Evolutionary conservation across 805 yeast species (phyloP), one percentile per base, ranked within the genome.

Genomic region (Starmera pachycereana): DNA sequence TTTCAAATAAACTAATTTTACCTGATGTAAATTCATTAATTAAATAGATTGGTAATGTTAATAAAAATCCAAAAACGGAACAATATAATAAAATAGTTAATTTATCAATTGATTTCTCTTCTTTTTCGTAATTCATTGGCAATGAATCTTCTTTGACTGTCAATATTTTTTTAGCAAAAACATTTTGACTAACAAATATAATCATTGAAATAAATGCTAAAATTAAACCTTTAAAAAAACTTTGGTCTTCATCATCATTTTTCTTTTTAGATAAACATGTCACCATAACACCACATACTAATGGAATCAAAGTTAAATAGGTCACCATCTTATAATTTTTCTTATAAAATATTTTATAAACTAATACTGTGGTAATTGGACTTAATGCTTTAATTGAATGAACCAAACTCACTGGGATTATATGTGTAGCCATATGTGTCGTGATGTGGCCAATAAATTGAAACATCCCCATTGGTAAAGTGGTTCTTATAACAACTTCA

Each of bases 381-480:
- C 95, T 81, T 32, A 90, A 66, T 2, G 96, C 92, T 63, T 92
- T 92, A 50, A 90, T 79, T 8, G 97, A 88, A 59, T 90, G 97
- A 16, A 92, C 97, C 47, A 89, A 64, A 6, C 96, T 84, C n/a
- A 92, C 96, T 0, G 96, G 96, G 38, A 92, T 85, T 44, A 84
- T 60, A 2, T 89, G 74, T 3, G 96, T 88, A n/a, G 97, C 90
- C 55, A 84, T 83, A 57, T 89, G 96, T 8, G 94, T 76, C 12
- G 94, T 76, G 45, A 89, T 77, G 60, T 90, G 97, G 16, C 97
- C 98, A 16, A 81, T 66, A 49, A 90, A 84, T 65, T 90, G 97
- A 63, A 90, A 92, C 44, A 79, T 66, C 8, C 97, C 97, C 95
- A 90, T 87, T 14, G 97, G 97, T 18, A 86, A 73, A 0, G 95